A percentile compares a stretch with the other conserved stretches of the same genome.
Conservation (phyloP, 768 basidiomycete genomes). For the Suillus plorans region DNA sequence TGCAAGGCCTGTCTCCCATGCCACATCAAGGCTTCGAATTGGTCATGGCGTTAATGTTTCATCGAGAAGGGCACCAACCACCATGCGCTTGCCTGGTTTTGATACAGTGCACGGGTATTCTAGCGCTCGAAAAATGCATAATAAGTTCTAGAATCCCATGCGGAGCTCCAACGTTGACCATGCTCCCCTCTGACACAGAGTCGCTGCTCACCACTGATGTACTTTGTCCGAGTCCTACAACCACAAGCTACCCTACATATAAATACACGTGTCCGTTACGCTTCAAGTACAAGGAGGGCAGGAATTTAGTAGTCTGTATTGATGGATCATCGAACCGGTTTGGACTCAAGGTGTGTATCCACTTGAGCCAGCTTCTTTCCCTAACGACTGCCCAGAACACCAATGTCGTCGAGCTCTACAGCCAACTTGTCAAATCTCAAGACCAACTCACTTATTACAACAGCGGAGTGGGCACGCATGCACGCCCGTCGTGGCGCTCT, state of each 20-base stretch:
- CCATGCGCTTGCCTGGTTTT: not conserved
- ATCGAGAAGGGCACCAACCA: not conserved
- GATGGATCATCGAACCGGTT: slow-evolving; percentile 18
- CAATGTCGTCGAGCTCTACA: slow-evolving; percentile 32
- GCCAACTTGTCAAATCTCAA: slow-evolving; percentile 14
- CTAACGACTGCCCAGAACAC: slow-evolving; percentile 23
- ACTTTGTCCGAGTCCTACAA: not conserved
- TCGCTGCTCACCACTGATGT: not conserved
- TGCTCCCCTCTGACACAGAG: not conserved
- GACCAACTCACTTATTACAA: slow-evolving; percentile 29
- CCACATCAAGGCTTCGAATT: not conserved
- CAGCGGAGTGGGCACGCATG: slow-evolving; percentile 33
- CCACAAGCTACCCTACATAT: not conserved
- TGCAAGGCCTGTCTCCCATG: no score
- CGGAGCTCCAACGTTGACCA: not conserved
- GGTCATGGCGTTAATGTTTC: not conserved
- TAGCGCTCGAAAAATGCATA: not conserved
- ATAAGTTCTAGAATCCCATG: not conserved
- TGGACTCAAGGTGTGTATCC: slow-evolving; percentile 1
- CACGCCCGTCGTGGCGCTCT: slow-evolving; percentile 12
- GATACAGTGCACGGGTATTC: not conserved
- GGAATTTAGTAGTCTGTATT: slow-evolving; percentile 18
- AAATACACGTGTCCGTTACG: not conserved
- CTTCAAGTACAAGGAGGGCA: not conserved
- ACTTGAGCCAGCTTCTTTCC: no score